Evolutionary conservation across 371 early-diverging fungal genomes (phyloP), one percentile per base, ranked within the genome.

Genomic region (Mortierella sp.): DNA sequence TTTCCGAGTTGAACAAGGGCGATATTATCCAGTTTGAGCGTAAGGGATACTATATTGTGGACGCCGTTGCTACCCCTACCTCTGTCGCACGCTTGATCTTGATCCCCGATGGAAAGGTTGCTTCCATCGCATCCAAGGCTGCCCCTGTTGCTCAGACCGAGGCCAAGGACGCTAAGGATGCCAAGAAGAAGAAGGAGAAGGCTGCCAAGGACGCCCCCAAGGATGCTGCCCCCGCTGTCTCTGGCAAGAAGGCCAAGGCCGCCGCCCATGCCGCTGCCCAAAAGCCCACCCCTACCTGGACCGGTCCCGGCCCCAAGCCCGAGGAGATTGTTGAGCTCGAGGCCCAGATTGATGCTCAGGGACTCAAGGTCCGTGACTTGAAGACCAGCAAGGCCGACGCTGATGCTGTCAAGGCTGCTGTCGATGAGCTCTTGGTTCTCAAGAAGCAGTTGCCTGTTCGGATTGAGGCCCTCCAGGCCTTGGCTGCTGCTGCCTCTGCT

Each of bases 11-110:
- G 73, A 88, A 87, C 72, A 84, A 84, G 78, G 97, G 97, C 28
- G 97, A 98, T 75, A 97, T 97, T 81, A 94, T 99, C 74, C 99
- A 99, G 92, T 94, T 99, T 65, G 99, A 99, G 93, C 95, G 99
- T 81, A 95, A 95, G 88, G 99, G 99, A 7, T 99, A 97, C 92
- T 99, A 93, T 82, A 98, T 99, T 83, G 90, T 96, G 68, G 99
- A 99, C 89, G 88, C 91, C 74, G 87, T 90, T 42, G 92, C 90
- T 60, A 85, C 90, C 31, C 73, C 88, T 24, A 70, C n/a, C 72
- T 76, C 75, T 0, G 88, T 91, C 38, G 91, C 94, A 31, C 92
- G 97, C 73, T 91, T 99, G 75, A 97, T 98, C 80, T 84, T 85
- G 78, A 97, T 99, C 78, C 99, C 99, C 34, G 99, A 99, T 88